Evolutionary conservation across 805 yeast genomes (phyloP), one percentile per base, ranked within the genome.

Genomic region (Phaffomyces antillensis): DNA sequence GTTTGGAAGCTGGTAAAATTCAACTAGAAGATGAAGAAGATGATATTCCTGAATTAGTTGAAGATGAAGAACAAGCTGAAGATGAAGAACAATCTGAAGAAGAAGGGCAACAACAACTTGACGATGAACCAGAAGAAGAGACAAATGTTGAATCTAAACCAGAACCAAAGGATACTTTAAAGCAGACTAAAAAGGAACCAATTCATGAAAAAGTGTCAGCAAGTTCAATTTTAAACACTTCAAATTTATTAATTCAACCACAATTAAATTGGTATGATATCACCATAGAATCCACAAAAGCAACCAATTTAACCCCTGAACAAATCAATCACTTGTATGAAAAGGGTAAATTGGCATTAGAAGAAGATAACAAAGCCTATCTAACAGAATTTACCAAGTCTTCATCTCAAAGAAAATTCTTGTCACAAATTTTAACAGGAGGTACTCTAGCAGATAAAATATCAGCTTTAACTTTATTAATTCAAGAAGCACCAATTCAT

Each of bases 371-470:
- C 62, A 72, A 75, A 46, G 57, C 71, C 0, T 91, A 86, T 61
- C 73, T 77, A 49, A 82, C 80, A 49, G 95, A 83, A 60, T 83
- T 83, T 60, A 77, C 85, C 44, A 80, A 80, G 52, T 76, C 82
- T 45, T 79, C 83, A 35, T 85, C 95, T 7, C 96, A 86, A 68
- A 81, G 79, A 61, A 83, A 86, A 72, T 91, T 91, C 63, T 78
- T 88, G 72, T 76, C 91, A 1, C 95, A 91, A 65, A 83, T 93
- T 54, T 75, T 93, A 57, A 74, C 89, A 7, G 83, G 80, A 53
- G 99, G 99, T 86, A 93, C 99, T 0, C 73, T 91, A 55, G 83
- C 81, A 56, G 99, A 93, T 82, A 89, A 93, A 67, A 86, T 93
- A 44, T 86, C 96, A 40, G 96, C 99, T 0, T 73, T 93, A 59